Evolutionary conservation across 2,329 filamentous ascomycete genomes (phyloP).

Genomic region (Aspergillus versicolor): DNA sequence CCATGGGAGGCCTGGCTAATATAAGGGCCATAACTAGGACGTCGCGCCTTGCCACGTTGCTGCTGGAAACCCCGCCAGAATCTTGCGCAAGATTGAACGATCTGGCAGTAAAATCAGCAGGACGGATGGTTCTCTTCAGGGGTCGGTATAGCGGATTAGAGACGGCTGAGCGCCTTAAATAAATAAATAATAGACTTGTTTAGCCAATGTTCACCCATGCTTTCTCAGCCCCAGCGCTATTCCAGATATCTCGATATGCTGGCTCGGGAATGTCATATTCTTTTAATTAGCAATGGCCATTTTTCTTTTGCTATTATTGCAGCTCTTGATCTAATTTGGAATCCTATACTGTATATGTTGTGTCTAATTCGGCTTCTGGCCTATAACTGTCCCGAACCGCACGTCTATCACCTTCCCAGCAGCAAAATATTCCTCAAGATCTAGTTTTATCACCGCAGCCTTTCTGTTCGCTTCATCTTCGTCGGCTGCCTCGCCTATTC

Average conservation of each 20-base stretch:
- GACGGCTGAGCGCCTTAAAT: too few relatives aligned
- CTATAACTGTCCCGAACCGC: constrained; percentile 1
- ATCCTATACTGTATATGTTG: neutral
- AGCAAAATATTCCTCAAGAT: neutral
- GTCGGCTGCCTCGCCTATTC: neutral
- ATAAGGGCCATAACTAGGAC: constrained; percentile 16
- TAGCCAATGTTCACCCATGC: too few relatives aligned
- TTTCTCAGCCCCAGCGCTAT: too few relatives aligned
- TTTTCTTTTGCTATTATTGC: too few relatives aligned
- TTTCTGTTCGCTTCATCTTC: neutral
- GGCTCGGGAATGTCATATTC: too few relatives aligned
- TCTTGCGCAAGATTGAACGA: constrained; percentile 19
- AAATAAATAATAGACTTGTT: too few relatives aligned
- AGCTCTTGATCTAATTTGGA: too few relatives aligned
- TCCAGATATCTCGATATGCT: too few relatives aligned
- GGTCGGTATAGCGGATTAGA: too few relatives aligned
- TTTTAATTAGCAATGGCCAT: too few relatives aligned
- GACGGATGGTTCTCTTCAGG: too few relatives aligned
- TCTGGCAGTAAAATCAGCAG: too few relatives aligned
- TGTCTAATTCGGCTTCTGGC: neutral
- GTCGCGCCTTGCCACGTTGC: constrained; percentile 33
- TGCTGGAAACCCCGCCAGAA: constrained; percentile 25
- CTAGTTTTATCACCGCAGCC: neutral
- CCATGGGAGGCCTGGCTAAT: neutral
- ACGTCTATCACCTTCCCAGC: neutral